Evolutionary conservation across 2,329 filamentous ascomycete species (phyloP).

Genomic region (Ophiosphaerella herpotricha): DNA sequence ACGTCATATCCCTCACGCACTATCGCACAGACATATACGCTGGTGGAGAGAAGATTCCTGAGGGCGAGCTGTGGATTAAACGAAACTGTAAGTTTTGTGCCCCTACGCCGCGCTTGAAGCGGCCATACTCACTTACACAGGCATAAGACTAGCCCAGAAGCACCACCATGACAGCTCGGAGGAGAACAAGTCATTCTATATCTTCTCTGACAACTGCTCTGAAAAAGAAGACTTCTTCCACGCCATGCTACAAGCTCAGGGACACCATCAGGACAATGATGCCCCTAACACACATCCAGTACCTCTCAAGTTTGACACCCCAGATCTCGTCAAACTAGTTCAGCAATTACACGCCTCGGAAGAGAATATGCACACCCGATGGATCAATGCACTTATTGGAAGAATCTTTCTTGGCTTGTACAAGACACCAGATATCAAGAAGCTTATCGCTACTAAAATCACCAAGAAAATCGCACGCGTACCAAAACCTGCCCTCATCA

Average conservation of each 20-base stretch:
- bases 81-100: slow-evolving; percentile 65
- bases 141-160: slow-evolving; percentile 74
- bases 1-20: slow-evolving; percentile 90
- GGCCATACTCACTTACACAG: slow-evolving; percentile 16
- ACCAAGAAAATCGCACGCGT: slow-evolving; percentile 95
- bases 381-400: slow-evolving; percentile 90
- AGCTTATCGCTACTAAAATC: slow-evolving; percentile 80
- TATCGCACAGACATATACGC: slow-evolving; percentile 85
- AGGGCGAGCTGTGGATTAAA: slow-evolving; percentile 95
- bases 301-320: slow-evolving; percentile 77
- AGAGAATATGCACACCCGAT: slow-evolving; percentile 86
- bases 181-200: slow-evolving; percentile 82
- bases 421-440: slow-evolving; percentile 79
- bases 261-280: slow-evolving; percentile 63
- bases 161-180: slow-evolving; percentile 57
- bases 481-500: slow-evolving; percentile 88
- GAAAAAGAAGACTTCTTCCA: slow-evolving; percentile 99
- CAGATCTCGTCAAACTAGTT: slow-evolving; percentile 86
- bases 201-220: slow-evolving; percentile 94
- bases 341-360: slow-evolving; percentile 90
- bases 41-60: slow-evolving; percentile 75
- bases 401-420: slow-evolving; percentile 87
- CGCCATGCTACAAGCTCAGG: slow-evolving; percentile 82
- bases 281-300: slow-evolving; percentile 63
- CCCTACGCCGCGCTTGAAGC: background rate